Evolutionary conservation across 1,284 basidiomycete species (phyloP).

Genomic region (Sutorius eximius): DNA sequence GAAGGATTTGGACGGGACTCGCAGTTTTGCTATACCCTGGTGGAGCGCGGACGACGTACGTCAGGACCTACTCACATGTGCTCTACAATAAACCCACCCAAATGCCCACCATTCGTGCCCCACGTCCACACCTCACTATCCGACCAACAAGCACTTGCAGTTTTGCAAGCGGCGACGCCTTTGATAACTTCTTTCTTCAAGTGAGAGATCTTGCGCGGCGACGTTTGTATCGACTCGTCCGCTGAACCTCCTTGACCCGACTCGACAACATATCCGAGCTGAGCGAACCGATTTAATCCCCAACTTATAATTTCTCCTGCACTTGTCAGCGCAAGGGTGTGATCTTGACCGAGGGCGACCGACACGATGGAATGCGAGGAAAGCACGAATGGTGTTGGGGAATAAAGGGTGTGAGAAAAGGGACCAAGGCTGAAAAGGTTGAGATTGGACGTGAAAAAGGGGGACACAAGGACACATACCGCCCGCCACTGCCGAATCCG

Average conservation of each 20-base stretch:
- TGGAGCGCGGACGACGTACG: neutral
- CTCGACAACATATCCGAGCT: conserved; percentile 89
- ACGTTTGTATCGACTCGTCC: conserved; percentile 70
- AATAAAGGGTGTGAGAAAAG: conserved; percentile 79
- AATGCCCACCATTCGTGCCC: conserved; percentile 94
- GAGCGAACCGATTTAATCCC: conserved; percentile 86
- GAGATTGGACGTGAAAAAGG: neutral
- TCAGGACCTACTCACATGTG: neutral
- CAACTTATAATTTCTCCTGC: conserved; percentile 86
- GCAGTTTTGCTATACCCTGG: conserved; percentile 73
- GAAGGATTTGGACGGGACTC: conserved; percentile 77
- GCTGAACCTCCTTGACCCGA: conserved; percentile 33
- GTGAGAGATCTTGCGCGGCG: conserved; percentile 77
- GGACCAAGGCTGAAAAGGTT: conserved; percentile 60
- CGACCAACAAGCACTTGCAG: conserved; percentile 91
- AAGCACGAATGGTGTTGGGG: conserved; percentile 55
- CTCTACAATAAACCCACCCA: conserved; percentile 54
- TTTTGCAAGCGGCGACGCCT: conserved; percentile 87
- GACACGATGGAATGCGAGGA: conserved; percentile 54
- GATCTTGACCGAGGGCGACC: conserved; percentile 90
- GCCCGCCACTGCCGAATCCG: conserved; percentile 84
- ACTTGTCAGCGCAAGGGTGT: conserved; percentile 84
- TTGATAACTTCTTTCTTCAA: conserved; percentile 79
- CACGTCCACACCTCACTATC: conserved; percentile 86
- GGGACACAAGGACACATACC: conserved; percentile 41